phyloP scores from a whole-genome alignment of 106 monocot species.

The Vanilla planifolia region DNA sequence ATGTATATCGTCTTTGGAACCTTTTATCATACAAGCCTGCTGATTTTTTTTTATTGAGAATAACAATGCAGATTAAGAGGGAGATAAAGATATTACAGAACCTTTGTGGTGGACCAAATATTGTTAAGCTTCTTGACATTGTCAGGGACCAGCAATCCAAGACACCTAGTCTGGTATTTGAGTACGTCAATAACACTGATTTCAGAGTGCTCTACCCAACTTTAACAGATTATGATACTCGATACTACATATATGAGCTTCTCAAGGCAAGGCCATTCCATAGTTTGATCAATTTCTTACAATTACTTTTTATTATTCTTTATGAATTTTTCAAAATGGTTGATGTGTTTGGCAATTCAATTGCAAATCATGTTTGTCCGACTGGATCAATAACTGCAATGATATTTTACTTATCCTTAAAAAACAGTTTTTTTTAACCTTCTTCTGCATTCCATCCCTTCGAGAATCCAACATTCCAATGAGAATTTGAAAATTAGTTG shows the following conservation, averaged over 20 bases:
- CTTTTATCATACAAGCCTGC: too few relatives aligned
- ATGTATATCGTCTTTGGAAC: too few relatives aligned
- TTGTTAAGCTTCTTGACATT: conserved; percentile 83
- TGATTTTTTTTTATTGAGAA: not conserved
- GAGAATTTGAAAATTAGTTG: too few relatives aligned
- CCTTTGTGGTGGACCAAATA: conserved; percentile 85
- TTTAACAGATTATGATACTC: conserved; percentile 67
- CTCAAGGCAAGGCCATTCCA: conserved; percentile 53
- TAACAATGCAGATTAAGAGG: conserved; percentile 74
- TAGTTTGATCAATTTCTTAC: not conserved
- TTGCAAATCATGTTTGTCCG: too few relatives aligned
- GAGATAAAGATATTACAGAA: conserved; percentile 97
- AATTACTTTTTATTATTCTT: not conserved
- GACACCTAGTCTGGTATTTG: conserved; percentile 92
- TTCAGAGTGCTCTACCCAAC: conserved; percentile 93
- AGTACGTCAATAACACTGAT: conserved; percentile 87
- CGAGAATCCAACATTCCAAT: too few relatives aligned
- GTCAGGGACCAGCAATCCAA: conserved; percentile 93
- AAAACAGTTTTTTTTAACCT: too few relatives aligned
- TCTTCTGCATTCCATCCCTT: too few relatives aligned
- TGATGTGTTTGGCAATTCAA: not conserved
- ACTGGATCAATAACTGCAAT: too few relatives aligned
- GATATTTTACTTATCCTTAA: too few relatives aligned
- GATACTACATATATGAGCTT: conserved; percentile 87
- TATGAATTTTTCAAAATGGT: too few relatives aligned